phyloP scores from a whole-genome alignment of 164 flowering plant species.

The Chloranthus sessilifolius region DNA sequence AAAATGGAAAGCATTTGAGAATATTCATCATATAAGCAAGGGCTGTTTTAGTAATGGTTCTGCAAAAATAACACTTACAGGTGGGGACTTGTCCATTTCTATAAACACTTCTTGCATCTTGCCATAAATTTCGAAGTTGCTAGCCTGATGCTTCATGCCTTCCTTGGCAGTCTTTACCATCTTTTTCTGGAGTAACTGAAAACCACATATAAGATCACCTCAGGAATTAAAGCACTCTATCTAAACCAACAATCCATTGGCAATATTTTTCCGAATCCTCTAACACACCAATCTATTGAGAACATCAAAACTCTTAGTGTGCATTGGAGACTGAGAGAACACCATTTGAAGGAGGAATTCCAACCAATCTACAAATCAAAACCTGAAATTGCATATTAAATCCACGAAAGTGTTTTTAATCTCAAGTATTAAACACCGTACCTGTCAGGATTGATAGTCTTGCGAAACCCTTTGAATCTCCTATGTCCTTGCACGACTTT shows the following conservation, averaged over 20 bases:
- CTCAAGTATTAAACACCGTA: no score
- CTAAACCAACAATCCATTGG: neutral
- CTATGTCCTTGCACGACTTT: neutral
- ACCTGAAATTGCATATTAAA: no score
- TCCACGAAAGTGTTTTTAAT: no score
- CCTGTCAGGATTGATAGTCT: slow-evolving; percentile 5
- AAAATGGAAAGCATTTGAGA: no score
- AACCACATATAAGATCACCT: no score
- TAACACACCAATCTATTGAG: slow-evolving; percentile 39
- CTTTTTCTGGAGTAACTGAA: slow-evolving; percentile 38
- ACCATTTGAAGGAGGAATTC: slow-evolving; percentile 44
- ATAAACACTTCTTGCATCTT: slow-evolving; percentile 41
- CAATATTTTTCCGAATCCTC: neutral
- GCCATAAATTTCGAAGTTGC: slow-evolving; percentile 37
- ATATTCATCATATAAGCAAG: no score
- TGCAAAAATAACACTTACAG: neutral
- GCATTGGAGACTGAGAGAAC: slow-evolving; percentile 56
- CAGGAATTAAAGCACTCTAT: neutral
- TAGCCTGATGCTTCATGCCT: slow-evolving; percentile 27
- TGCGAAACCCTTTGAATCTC: neutral
- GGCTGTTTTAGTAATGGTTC: no score
- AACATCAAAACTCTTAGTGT: slow-evolving; percentile 46
- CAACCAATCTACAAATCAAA: slow-evolving; percentile 40
- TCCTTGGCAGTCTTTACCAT: slow-evolving; percentile 43
- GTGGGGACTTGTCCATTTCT: slow-evolving; percentile 32